Evolutionary conservation across 441 rosid species (phyloP).

Genomic region (Adansonia grandidieri): DNA sequence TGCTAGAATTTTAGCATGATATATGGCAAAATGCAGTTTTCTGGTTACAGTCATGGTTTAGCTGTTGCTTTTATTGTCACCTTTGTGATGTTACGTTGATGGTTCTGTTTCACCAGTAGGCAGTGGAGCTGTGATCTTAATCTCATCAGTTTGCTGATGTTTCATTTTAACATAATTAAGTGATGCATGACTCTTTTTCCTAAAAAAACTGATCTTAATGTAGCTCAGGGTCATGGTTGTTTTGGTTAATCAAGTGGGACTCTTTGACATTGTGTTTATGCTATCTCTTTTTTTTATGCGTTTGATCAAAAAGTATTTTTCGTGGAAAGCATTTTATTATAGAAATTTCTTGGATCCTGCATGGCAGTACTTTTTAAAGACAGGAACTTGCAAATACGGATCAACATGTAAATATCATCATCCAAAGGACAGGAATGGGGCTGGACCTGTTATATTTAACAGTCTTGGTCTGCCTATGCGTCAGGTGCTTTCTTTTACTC

Average conservation of each 20-base stretch:
- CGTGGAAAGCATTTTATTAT: neutral
- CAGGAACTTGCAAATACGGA: slow-evolving; percentile 86
- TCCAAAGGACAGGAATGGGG: slow-evolving; percentile 87
- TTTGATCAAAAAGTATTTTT: neutral
- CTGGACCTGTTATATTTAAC: slow-evolving; percentile 71
- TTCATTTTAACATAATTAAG: neutral
- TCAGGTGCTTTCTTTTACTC: slow-evolving; percentile 48
- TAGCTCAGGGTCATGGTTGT: neutral
- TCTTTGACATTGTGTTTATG: neutral
- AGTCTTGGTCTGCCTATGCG: slow-evolving; percentile 75
- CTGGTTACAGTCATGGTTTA: neutral
- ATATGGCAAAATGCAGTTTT: neutral
- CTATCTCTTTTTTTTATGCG: neutral
- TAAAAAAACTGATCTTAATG: neutral
- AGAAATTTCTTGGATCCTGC: slow-evolving; percentile 6
- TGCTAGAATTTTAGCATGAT: neutral
- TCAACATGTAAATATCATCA: slow-evolving; percentile 85
- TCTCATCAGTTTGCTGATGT: neutral
- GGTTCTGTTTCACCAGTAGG: neutral
- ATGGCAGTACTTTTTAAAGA: slow-evolving; percentile 76
- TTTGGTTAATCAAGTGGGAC: slow-evolving; percentile 5
- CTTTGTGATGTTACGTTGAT: neutral
- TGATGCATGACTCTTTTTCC: neutral
- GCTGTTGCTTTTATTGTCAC: neutral
- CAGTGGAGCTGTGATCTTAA: neutral